Evolutionary conservation across 768 basidiomycete genomes (phyloP).

Genomic region (Lentinula detonsa): DNA sequence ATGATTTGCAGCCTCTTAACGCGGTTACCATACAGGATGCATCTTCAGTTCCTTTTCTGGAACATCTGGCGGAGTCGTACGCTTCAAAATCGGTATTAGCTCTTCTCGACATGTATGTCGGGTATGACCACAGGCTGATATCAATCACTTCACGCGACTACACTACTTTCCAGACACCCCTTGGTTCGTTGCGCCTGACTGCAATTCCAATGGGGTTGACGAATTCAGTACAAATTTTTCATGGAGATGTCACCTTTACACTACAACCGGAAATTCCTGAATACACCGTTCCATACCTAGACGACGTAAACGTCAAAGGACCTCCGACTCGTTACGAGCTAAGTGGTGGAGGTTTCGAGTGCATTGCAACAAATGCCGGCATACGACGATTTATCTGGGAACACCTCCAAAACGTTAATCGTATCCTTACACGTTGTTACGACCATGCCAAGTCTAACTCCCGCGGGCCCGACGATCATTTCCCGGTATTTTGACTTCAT

Average conservation of each 20-base stretch:
- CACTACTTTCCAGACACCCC: too few relatives aligned
- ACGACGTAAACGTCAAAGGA: background rate
- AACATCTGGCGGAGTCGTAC: conserved; percentile 11
- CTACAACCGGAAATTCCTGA: background rate
- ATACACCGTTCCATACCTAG: background rate
- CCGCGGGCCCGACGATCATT: too few relatives aligned
- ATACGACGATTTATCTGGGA: too few relatives aligned
- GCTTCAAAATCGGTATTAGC: background rate
- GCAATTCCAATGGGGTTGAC: too few relatives aligned
- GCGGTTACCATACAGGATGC: conserved; percentile 10
- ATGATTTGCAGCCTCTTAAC: conserved; percentile 19
- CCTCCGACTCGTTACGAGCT: background rate
- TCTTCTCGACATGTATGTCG: background rate
- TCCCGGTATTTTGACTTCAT: too few relatives aligned
- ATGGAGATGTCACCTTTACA: too few relatives aligned
- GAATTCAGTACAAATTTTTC: too few relatives aligned
- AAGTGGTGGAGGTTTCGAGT: background rate
- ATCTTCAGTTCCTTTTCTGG: conserved; percentile 7
- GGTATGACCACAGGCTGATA: background rate
- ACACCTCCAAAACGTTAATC: too few relatives aligned
- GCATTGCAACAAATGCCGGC: too few relatives aligned
- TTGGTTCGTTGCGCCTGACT: too few relatives aligned
- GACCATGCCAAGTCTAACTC: too few relatives aligned
- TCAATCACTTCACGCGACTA: background rate
- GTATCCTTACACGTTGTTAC: too few relatives aligned